Percentiles rank a stretch among this genome's conserved stretches.
Conservation (phyloP, 805 yeast genomes). For the Debaryomyces maramus region DNA sequence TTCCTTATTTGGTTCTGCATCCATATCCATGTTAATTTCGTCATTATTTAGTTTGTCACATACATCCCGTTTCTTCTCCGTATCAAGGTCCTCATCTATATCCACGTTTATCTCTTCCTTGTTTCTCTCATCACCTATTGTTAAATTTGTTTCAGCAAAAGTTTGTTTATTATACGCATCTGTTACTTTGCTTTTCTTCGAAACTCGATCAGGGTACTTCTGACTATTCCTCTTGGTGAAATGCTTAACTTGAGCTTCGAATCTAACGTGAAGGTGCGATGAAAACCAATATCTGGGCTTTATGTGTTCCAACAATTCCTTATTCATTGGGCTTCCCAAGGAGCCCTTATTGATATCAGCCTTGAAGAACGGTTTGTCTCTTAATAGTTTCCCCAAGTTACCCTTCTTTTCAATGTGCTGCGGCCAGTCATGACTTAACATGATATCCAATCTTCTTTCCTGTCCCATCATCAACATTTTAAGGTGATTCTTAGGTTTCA, state of each 20-base stretch:
- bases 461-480: constrained; percentile 48
- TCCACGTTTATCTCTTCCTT: constrained; percentile 21
- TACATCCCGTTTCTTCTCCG: constrained; percentile 15
- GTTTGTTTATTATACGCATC: background rate
- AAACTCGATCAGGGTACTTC: background rate
- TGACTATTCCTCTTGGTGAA: constrained; percentile 12
- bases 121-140: constrained; percentile 10
- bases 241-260: constrained; percentile 55
- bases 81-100: constrained; percentile 14
- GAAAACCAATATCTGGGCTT: constrained; percentile 80
- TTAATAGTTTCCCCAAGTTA: constrained; percentile 47
- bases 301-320: constrained; percentile 51
- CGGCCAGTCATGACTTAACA: constrained; percentile 95
- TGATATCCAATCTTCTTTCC: constrained; percentile 45
- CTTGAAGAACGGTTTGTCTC: constrained; percentile 64
- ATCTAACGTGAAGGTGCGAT: constrained; percentile 84
- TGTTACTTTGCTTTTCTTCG: background rate
- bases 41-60: constrained; percentile 7
- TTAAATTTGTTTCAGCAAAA: too few species aligned
- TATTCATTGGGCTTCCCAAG: constrained; percentile 73
- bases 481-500: constrained; percentile 60
- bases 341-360: constrained; percentile 57
- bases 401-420: constrained; percentile 71
- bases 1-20: constrained; percentile 4
- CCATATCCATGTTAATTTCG: background rate